These are phyloP conservation scores for Apiospora pterosperma DNA, from an alignment of 2,329 filamentous ascomycete species.

Conservation along the genomic window DNA sequence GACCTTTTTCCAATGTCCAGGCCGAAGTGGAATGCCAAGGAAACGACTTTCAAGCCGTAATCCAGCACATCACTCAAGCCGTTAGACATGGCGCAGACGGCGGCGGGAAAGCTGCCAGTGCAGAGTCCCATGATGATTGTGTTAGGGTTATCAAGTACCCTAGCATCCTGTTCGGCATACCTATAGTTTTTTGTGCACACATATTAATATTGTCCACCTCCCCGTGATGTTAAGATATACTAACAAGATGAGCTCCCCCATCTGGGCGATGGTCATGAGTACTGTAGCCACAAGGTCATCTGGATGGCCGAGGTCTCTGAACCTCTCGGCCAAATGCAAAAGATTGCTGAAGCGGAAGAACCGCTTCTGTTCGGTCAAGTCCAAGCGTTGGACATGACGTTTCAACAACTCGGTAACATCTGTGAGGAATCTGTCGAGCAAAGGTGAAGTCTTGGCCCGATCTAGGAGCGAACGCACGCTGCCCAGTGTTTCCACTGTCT, in stretches of 20 bases:
- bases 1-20: not conserved
- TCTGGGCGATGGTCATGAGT: not conserved
- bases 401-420: not conserved
- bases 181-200: not conserved
- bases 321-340: not conserved
- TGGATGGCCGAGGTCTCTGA: not conserved
- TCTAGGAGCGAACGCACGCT: not conserved
- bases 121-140: not conserved
- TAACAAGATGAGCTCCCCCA: not conserved
- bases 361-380: not conserved
- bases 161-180: not conserved
- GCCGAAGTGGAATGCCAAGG: not conserved
- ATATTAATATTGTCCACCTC: not conserved
- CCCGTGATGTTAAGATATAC: not conserved
- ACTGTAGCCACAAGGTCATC: not conserved
- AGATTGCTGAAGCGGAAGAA: no score
- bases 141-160: not conserved
- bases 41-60: not conserved
- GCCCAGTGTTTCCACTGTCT: not conserved
- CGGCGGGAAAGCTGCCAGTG: not conserved
- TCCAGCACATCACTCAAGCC: not conserved
- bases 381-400: not conserved
- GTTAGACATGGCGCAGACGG: not conserved
- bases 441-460: not conserved
- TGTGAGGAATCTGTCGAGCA: not conserved